Base-by-base conservation (phyloP, 768 basidiomycete species). In the Mycena vitilis region DNA sequence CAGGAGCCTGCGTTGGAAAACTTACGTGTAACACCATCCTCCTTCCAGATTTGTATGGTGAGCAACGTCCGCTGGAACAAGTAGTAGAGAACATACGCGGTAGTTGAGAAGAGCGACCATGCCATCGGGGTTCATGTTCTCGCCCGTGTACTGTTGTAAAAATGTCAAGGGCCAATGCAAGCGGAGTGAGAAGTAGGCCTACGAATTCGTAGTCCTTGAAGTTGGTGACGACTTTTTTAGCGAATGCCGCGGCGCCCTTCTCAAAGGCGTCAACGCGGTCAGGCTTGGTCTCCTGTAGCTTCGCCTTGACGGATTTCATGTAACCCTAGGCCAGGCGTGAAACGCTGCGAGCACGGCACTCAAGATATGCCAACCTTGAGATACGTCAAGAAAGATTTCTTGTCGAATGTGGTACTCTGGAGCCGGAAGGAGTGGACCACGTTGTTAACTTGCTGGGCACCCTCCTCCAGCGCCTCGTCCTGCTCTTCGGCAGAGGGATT, bases 151-250 rank as follows among this genome's bases (percentile, higher is more conserved):
- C 92, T 94, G 63, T 22, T 56, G 25, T 40, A n/a, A 52, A 44
- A 51, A 65, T 60, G 40, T 60, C 9, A 58, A 59, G 11, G 49
- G 38, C 8, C n/a, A 2, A 0, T 11, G 16, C 10, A 13, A n/a
- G 38, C 5, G 37, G 5, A 40, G 23, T 30, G 30, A 5, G 40
- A 8, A 68, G 22, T 54, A 45, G 16, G 80, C 92, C 71, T 68
- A 95, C 93, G 80, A 98, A 98, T 82, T 98, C 95, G 77, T 86
- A 98, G 79, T 99, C 91, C 75, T 95, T 95, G 87, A 99, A 93
- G 78, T 94, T 94, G 63, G 82, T 87, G 30, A 98, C 80, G 68
- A 99, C 84, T 80, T 96, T 98, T 87, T 98, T 98, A 61, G 90
- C 95, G 75, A 86, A 95, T 4, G 81, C 81, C 57, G 79, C 72